Conservation (phyloP, 2,329 filamentous ascomycete genomes). For the Calonectria hongkongensis region DNA sequence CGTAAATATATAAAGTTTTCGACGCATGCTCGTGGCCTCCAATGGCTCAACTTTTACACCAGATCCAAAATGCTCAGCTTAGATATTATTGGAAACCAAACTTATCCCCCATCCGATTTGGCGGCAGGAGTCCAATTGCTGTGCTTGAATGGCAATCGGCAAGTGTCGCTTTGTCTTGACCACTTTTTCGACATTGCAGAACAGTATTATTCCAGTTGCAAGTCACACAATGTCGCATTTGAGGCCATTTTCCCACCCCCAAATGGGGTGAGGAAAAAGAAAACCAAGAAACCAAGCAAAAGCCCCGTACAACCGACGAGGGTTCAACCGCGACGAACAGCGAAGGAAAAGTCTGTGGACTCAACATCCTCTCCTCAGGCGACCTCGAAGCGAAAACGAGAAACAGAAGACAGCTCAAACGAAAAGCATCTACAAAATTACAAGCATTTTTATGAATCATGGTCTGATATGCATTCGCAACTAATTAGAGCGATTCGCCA, state of each 20-base stretch:
- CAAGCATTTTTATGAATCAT: neutral
- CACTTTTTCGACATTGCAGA: conserved; percentile 32
- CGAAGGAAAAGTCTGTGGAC: conserved; percentile 9
- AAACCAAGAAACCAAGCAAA: neutral
- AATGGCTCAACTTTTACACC: neutral
- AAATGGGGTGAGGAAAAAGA: neutral
- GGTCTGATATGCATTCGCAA: neutral
- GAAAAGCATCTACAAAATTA: neutral
- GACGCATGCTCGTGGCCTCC: too few species aligned
- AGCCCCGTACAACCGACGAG: conserved; percentile 4
- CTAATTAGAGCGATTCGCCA: neutral
- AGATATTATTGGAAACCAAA: neutral
- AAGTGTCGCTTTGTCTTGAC: conserved; percentile 10
- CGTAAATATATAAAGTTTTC: too few species aligned
- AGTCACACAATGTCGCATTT: neutral
- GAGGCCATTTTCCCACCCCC: neutral
- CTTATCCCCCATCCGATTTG: neutral
- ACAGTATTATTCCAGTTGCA: neutral
- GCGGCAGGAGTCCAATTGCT: neutral
- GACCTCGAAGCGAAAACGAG: neutral
- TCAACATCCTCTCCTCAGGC: neutral
- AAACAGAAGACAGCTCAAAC: too few species aligned
- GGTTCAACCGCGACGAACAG: conserved; percentile 28
- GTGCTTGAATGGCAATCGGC: neutral
- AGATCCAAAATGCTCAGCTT: neutral